phyloP scores from a whole-genome alignment of 345 rosid species.

The Heritiera fomes region DNA sequence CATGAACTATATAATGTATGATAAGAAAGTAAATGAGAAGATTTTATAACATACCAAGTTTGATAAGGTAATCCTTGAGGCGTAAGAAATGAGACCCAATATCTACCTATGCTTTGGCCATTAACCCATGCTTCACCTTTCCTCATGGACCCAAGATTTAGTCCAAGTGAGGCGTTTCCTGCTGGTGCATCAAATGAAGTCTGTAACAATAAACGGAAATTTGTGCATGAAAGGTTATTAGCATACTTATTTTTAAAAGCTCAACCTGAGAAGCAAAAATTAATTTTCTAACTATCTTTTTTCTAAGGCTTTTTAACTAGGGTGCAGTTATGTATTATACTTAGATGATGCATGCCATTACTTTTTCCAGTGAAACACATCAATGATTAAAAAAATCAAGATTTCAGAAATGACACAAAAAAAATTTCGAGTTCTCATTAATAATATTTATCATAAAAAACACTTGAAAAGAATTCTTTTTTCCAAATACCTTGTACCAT shows the following conservation, averaged over 20 bases:
- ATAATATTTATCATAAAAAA: too few relatives aligned
- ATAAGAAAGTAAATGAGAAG: not conserved
- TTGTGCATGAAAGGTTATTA: not conserved
- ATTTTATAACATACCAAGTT: constrained; percentile 40
- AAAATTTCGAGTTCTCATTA: too few relatives aligned
- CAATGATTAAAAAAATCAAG: too few relatives aligned
- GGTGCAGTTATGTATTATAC: not conserved
- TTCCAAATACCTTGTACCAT: constrained; percentile 75
- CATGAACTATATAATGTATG: not conserved
- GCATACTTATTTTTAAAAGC: not conserved
- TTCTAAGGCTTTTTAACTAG: not conserved
- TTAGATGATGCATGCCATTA: too few relatives aligned
- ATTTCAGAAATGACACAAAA: too few relatives aligned
- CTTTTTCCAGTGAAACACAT: too few relatives aligned
- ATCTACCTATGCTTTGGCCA: constrained; percentile 53
- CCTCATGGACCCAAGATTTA: constrained; percentile 56
- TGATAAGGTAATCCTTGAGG: constrained; percentile 62
- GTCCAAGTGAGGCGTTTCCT: constrained; percentile 37
- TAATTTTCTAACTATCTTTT: not conserved
- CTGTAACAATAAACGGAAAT: constrained; percentile 24
- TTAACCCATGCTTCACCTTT: constrained; percentile 67
- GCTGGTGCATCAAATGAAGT: constrained; percentile 46
- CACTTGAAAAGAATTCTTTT: too few relatives aligned
- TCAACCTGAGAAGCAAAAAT: not conserved
- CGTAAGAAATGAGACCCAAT: constrained; percentile 63